Percentiles rank a stretch among this genome's conserved stretches.
These are phyloP conservation scores for Fusarium buxicola DNA, from an alignment of 2,329 filamentous ascomycete genomes.

Conservation along the genomic window DNA sequence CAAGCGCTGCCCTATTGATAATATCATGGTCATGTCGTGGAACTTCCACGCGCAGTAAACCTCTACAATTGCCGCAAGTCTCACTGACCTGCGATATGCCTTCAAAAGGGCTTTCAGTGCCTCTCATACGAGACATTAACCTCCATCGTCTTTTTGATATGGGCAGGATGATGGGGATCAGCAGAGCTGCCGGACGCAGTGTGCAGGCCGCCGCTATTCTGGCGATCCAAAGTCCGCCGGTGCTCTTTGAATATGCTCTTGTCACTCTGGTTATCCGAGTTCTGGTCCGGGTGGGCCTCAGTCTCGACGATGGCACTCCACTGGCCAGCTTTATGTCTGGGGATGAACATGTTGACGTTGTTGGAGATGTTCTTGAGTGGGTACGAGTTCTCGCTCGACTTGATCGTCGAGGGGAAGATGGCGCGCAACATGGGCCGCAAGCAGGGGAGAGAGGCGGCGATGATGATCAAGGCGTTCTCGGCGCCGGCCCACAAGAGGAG, in stretches of 20 bases:
- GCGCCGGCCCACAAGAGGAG: constrained; percentile 29
- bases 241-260: constrained; percentile 31
- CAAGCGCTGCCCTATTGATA: no score
- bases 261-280: constrained; percentile 29
- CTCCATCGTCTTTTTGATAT: constrained; percentile 22
- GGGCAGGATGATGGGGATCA: neutral
- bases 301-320: constrained; percentile 34
- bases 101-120: neutral
- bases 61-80: no score
- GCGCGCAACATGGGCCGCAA: constrained; percentile 23
- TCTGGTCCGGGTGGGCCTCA: constrained; percentile 14
- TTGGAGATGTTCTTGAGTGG: constrained; percentile 27
- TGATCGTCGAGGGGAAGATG: constrained; percentile 24
- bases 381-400: constrained; percentile 31
- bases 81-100: no score
- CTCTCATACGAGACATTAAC: constrained; percentile 26
- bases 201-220: neutral
- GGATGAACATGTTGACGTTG: constrained; percentile 30
- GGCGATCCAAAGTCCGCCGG: neutral
- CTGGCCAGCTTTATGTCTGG: constrained; percentile 32
- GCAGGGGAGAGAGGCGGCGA: constrained; percentile 27
- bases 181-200: neutral
- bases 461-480: constrained; percentile 34
- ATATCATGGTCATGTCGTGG: no score
- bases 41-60: no score